Base-by-base conservation (phyloP, 345 rosid species). In the Gossypium turneri region DNA sequence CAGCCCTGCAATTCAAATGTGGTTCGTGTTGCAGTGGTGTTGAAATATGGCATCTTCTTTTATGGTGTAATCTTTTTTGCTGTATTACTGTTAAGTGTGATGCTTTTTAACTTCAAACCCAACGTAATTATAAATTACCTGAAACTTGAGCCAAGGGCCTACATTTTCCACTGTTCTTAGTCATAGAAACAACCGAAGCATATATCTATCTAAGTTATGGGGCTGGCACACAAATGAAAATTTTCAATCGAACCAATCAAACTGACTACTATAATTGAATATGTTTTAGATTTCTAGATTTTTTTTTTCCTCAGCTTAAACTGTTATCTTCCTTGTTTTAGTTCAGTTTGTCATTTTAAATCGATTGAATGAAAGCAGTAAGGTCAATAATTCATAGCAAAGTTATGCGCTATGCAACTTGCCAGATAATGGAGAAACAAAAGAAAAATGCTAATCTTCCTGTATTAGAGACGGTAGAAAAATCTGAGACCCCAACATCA, bases 41-140 rank as follows among this genome's bases (percentile, higher is more conserved):
- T 17, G 17, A 58, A 24, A 59, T 25, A 73, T 11, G 19, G 55
- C 52, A 72, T 5, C 10, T 24, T 44, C 25, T 48, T 48, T 48
- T 48, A n/a, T 52, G 3, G 16, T 29, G 9, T 70, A 38, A 52
- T 50, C 73, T 3, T 55, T 20, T 56, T 58, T 72, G 24, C 45
- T 57, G 3, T 22, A 13, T 25, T 50, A 25, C 43, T 50, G 72
- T 68, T 43, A 16, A 68, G 5, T 67, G 19, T 47, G 38, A 45
- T 47, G 55, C 44, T 25, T 20, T 20, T 57, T 50, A 48, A 50
- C 72, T 50, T 68, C 72, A 68, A 68, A 50, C 34, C 8, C 72
- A 50, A 47, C 71, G n/a, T 67, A 20, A 47, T 47, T 8, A 67
- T 67, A 24, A 22, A 47, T 20, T 52, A 47, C 72, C 29, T 47